Conservation (phyloP, 331 rosid species). For the Cydonia oblonga region DNA sequence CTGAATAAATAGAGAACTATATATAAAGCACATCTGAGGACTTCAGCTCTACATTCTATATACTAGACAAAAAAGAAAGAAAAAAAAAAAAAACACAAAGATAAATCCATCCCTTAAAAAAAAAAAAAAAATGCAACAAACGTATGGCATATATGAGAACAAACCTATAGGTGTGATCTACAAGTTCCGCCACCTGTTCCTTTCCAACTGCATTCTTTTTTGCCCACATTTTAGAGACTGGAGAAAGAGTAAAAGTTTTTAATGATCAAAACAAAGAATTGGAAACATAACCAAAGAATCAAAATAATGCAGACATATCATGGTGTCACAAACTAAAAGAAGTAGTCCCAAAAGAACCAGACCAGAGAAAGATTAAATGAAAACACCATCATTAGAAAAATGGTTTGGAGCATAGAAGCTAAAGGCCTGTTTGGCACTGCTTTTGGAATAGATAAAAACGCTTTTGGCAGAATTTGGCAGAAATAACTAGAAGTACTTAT, state of each 20-base stretch:
- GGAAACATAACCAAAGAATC: not conserved
- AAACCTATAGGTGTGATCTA: conserved; percentile 87
- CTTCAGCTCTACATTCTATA: not conserved
- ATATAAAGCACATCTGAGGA: not conserved
- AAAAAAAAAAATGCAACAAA: not conserved
- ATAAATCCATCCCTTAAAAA: not conserved
- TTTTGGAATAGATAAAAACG: not conserved
- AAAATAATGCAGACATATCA: not conserved
- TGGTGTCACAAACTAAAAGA: not conserved
- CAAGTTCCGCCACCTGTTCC: conserved; percentile 82
- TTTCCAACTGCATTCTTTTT: conserved; percentile 71
- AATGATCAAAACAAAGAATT: conserved; percentile 2
- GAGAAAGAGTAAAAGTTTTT: not conserved
- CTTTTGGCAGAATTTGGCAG: not conserved
- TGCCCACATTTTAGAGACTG: conserved; percentile 63
- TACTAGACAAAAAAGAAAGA: not conserved
- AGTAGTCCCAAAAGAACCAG: not conserved
- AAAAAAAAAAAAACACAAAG: not conserved
- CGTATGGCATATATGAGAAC: conserved; percentile 16
- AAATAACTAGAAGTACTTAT: not conserved
- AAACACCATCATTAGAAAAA: not conserved
- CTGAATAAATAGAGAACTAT: not conserved
- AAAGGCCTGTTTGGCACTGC: not conserved
- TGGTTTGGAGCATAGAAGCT: not conserved
- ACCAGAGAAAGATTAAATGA: not conserved